Evolutionary conservation across 2,329 filamentous ascomycete species (phyloP), one percentile per base, ranked within the genome.

Genomic region (Aspergillus transmontanensis): DNA sequence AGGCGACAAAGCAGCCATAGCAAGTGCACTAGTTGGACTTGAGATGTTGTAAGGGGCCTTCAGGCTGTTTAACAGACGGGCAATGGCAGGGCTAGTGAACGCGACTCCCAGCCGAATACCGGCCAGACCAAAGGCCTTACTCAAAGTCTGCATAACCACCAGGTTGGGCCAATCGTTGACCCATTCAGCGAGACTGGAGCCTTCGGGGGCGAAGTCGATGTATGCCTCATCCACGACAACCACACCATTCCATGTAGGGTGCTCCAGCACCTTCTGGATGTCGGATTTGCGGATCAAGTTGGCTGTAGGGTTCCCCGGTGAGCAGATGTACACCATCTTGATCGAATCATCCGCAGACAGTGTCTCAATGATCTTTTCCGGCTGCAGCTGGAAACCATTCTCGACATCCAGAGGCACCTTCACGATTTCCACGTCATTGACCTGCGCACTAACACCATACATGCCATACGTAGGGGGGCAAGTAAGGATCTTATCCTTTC

Each of bases 401-500:
- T 88, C 86, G 1, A 86, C 84, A 55, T 91, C 85, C 26, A 98
- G 83, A 0, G 94, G 93, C n/a, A 98, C 89, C 75, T 91, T 92
- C 70, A 96, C 90, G 30, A 98, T 87, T 53, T 85, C 85, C 23
- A 99, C 85, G 74, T 98, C 95, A 81, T 99, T 99, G 69, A 97
- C 90, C 75, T 96, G 91, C 1, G 95, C 95, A 7, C 92, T 96
- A 21, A 99, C 95, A 54, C 88, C 84, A 83, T 99, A 99, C 95
- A 99, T 99, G 80, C 95, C 95, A 78, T 99, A 99, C 0, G 95
- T 99, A 1, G 95, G 95, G 21, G 95, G 95, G 75, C 94, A 98
- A 48, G 93, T 94, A 41, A 99, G 86, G 75, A 99, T 96, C 75
- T 91, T 93, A 80, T 99, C 95, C 68, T 85, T 85, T 53, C 90